These are phyloP conservation scores for Podosphaera fusca DNA, from an alignment of 2,329 filamentous ascomycete genomes.

Conservation along the genomic window DNA sequence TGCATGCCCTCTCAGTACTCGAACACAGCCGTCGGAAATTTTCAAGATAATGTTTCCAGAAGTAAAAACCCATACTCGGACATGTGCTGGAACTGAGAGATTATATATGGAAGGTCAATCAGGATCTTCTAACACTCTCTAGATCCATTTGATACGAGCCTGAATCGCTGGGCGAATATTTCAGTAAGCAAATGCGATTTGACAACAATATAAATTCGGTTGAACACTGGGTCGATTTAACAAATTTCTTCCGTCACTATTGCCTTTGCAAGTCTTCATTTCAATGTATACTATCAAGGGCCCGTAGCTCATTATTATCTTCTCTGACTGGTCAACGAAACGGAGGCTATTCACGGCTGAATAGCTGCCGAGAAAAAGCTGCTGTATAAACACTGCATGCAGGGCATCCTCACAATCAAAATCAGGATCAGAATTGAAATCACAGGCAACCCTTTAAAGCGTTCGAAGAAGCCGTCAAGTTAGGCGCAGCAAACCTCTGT, in stretches of 20 bases:
- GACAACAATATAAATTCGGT: too few relatives aligned
- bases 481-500: neutral
- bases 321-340: neutral
- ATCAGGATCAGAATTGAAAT: neutral
- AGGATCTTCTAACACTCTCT: too few relatives aligned
- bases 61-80: too few relatives aligned
- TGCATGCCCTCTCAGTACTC: too few relatives aligned
- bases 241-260: neutral
- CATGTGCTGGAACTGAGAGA: too few relatives aligned
- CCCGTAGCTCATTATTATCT: neutral
- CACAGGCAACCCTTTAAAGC: neutral
- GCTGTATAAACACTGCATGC: neutral
- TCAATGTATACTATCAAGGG: neutral
- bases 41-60: too few relatives aligned
- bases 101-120: too few relatives aligned
- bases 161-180: too few relatives aligned
- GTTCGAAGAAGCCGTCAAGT: neutral
- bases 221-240: too few relatives aligned
- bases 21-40: too few relatives aligned
- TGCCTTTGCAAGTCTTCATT: neutral
- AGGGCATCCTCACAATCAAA: neutral
- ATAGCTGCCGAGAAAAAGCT: neutral
- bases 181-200: too few relatives aligned
- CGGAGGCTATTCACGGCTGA: neutral
- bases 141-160: too few relatives aligned